Conservation (phyloP, 1,284 basidiomycete genomes). For the Sporisorium graminicola region DNA sequence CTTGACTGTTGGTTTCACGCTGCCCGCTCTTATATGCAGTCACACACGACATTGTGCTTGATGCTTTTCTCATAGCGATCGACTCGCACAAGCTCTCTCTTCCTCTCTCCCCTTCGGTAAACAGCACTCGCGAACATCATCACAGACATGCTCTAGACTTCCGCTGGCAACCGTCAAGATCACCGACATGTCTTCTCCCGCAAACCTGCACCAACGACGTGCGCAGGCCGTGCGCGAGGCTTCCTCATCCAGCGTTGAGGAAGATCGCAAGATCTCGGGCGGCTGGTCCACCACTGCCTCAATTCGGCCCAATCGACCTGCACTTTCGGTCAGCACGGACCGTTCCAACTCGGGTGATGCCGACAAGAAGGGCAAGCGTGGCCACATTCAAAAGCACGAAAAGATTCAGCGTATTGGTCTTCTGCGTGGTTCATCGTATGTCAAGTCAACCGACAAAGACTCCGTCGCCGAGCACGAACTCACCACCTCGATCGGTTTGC, state of each 20-base stretch:
- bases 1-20: neutral
- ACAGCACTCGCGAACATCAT: neutral
- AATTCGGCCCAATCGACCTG: neutral
- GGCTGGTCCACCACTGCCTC: conserved; percentile 14
- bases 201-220: conserved; percentile 26
- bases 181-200: conserved; percentile 18
- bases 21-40: neutral
- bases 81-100: neutral
- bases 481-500: conserved; percentile 57
- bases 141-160: conserved; percentile 14
- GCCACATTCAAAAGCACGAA: conserved; percentile 46
- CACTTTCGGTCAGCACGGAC: conserved; percentile 18
- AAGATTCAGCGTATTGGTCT: conserved; percentile 48
- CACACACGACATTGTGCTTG: neutral
- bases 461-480: conserved; percentile 30
- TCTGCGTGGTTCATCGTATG: conserved; percentile 47
- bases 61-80: neutral
- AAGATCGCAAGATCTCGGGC: conserved; percentile 48
- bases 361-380: conserved; percentile 23
- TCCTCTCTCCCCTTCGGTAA: neutral
- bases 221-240: conserved; percentile 34
- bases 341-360: neutral
- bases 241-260: conserved; percentile 43
- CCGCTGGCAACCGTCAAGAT: neutral
- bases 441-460: conserved; percentile 34